Conservation (phyloP, 2,329 filamentous ascomycete species). For the Coniochaeta sp. region DNA sequence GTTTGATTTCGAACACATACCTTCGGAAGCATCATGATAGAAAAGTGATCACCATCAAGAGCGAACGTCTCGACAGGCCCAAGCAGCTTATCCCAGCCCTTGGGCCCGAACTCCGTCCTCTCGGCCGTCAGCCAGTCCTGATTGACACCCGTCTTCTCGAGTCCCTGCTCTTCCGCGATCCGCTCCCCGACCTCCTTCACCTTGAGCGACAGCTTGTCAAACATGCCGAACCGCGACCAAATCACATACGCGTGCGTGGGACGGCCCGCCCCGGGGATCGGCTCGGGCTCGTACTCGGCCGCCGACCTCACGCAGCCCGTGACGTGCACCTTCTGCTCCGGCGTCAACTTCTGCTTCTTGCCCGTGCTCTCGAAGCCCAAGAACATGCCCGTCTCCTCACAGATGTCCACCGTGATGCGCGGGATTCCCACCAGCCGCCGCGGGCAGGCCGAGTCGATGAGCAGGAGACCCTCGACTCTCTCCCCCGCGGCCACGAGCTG, state of each 20-base stretch:
- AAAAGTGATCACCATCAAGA: slow-evolving; percentile 2
- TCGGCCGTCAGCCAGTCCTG: slow-evolving; percentile 3
- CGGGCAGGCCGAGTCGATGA: slow-evolving; percentile 9
- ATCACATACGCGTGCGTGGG: not conserved
- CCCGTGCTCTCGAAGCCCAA: not conserved
- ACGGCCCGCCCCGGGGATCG: not conserved
- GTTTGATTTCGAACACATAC: not conserved
- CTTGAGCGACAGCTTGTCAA: slow-evolving; percentile 4
- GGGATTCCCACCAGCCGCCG: not conserved
- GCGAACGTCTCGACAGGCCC: slow-evolving; percentile 1
- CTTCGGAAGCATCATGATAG: slow-evolving; percentile 3
- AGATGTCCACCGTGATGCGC: not conserved
- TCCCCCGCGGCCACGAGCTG: slow-evolving; percentile 5
- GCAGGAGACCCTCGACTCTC: slow-evolving; percentile 4
- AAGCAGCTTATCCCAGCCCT: slow-evolving; percentile 3
- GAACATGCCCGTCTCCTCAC: slow-evolving; percentile 3
- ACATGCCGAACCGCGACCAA: slow-evolving; percentile 1
- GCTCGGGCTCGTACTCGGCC: not conserved
- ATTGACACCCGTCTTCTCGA: not conserved
- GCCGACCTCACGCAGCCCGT: not conserved
- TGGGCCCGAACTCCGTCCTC: slow-evolving; percentile 1
- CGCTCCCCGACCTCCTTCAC: not conserved
- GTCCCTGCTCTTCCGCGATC: not conserved
- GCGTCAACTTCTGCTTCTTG: not conserved
- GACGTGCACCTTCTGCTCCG: not conserved